These are phyloP conservation scores for Malus orientalis DNA, from an alignment of 306 rosid genomes.

Conservation along the genomic window DNA sequence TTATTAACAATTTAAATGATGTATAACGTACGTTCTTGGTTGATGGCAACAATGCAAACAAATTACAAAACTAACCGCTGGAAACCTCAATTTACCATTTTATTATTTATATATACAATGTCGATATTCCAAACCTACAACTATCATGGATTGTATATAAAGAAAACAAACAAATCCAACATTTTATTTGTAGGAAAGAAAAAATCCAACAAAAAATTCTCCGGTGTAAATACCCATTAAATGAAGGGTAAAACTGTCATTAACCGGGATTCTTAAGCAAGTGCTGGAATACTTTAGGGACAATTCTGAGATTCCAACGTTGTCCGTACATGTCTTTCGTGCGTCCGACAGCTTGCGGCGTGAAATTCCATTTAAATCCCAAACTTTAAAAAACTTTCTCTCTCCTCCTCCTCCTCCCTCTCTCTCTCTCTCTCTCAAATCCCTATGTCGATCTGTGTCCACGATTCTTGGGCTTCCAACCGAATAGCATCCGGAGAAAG, in stretches of 20 bases:
- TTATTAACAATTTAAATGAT: background rate
- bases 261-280: fast-evolving
- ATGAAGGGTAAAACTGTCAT: background rate
- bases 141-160: too few species aligned
- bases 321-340: conserved; percentile 22
- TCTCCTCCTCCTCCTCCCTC: background rate
- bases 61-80: background rate
- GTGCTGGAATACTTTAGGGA: background rate
- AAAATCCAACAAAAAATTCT: background rate
- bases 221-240: background rate
- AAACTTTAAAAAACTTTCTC: background rate
- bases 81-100: background rate
- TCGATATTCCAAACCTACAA: too few species aligned
- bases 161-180: too few species aligned
- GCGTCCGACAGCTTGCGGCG: conserved; percentile 1
- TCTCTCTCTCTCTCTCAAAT: conserved; percentile 29
- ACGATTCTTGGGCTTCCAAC: conserved; percentile 37
- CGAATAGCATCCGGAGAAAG: background rate
- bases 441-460: conserved; percentile 54
- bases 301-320: conserved; percentile 5
- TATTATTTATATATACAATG: too few species aligned
- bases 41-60: background rate
- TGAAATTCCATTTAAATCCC: conserved; percentile 1
- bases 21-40: background rate
- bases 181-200: background rate